Evolutionary conservation across 1,139 yeast genomes (phyloP).

Genomic region (Diutina ranongensis): DNA sequence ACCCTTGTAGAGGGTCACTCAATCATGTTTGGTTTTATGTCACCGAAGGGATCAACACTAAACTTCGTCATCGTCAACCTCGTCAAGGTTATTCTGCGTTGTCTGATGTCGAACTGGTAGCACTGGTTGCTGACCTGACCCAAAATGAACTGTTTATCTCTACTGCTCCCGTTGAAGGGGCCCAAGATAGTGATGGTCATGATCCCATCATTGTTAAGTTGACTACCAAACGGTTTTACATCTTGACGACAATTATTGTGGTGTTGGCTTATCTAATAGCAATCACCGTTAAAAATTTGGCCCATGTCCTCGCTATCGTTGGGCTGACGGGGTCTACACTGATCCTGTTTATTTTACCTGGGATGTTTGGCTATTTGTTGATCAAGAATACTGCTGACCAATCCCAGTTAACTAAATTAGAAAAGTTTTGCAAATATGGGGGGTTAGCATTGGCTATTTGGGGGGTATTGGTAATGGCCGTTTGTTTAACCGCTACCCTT

Average conservation of each 20-base stretch:
- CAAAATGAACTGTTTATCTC: conserved; percentile 25
- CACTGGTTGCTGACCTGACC: conserved; percentile 9
- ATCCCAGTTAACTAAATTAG: conserved; percentile 25
- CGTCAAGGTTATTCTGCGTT: conserved; percentile 9
- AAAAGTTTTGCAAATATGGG: conserved; percentile 37
- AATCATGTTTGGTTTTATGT: conserved; percentile 54
- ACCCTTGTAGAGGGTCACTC: conserved; percentile 65
- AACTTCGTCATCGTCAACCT: conserved; percentile 9
- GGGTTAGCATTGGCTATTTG: conserved; percentile 54
- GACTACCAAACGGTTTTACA: conserved; percentile 38
- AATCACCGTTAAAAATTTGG: conserved; percentile 64
- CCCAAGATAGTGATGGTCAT: conserved; percentile 38
- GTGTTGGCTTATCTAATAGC: conserved; percentile 62
- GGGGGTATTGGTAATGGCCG: conserved; percentile 71
- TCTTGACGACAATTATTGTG: conserved; percentile 59
- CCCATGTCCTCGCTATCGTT: conserved; percentile 79
- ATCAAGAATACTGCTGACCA: conserved; percentile 33
- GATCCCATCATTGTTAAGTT: conserved; percentile 43
- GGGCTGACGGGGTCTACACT: conserved; percentile 95
- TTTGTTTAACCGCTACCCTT: conserved; percentile 68
- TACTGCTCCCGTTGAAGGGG: conserved; percentile 40
- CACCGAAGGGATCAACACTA: conserved; percentile 17
- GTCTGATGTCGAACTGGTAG: conserved; percentile 7
- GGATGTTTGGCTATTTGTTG: conserved; percentile 71
- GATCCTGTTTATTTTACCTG: conserved; percentile 86